These are phyloP conservation scores for Diplodia seriata DNA, from an alignment of 2,329 filamentous ascomycete species.

Conservation along the genomic window DNA sequence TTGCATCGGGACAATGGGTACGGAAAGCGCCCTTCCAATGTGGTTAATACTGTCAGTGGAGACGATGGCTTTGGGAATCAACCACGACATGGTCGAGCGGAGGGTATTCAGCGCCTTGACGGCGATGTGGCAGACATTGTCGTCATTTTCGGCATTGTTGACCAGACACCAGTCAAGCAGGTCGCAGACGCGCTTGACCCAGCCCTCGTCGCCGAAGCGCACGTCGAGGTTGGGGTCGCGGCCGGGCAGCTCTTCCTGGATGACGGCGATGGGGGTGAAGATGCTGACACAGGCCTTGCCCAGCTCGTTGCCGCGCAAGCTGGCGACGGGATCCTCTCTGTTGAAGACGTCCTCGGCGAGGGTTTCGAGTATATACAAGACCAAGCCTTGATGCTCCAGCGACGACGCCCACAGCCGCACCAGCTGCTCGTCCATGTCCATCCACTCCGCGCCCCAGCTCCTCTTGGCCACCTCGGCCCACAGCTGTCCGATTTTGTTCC, in stretches of 20 bases:
- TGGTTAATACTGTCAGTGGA: slow-evolving; percentile 54
- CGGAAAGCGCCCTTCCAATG: slow-evolving; percentile 49
- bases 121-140: slow-evolving; percentile 72
- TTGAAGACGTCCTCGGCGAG: slow-evolving; percentile 94
- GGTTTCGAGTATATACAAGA: slow-evolving; percentile 86
- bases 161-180: slow-evolving; percentile 77
- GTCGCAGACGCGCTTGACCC: slow-evolving; percentile 78
- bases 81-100: slow-evolving; percentile 83
- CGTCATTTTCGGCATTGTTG: slow-evolving; percentile 68
- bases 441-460: slow-evolving; percentile 91
- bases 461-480: slow-evolving; percentile 96
- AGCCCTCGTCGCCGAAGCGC: slow-evolving; percentile 81
- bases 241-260: slow-evolving; percentile 77
- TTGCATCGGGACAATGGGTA: slow-evolving; percentile 46
- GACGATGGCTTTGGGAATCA: slow-evolving; percentile 80
- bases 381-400: slow-evolving; percentile 78
- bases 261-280: slow-evolving; percentile 79
- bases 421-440: slow-evolving; percentile 88
- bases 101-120: slow-evolving; percentile 79
- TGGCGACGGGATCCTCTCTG: slow-evolving; percentile 85
- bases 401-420: slow-evolving; percentile 76
- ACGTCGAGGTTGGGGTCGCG: slow-evolving; percentile 73
- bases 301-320: slow-evolving; percentile 80
- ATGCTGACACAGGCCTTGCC: slow-evolving; percentile 93
- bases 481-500: slow-evolving; percentile 92